A percentile compares a stretch with the other conserved stretches of the same genome.
These are phyloP conservation scores for Akanthomyces dipterigenus DNA, from an alignment of 2,329 filamentous ascomycete genomes.

Conservation along the genomic window DNA sequence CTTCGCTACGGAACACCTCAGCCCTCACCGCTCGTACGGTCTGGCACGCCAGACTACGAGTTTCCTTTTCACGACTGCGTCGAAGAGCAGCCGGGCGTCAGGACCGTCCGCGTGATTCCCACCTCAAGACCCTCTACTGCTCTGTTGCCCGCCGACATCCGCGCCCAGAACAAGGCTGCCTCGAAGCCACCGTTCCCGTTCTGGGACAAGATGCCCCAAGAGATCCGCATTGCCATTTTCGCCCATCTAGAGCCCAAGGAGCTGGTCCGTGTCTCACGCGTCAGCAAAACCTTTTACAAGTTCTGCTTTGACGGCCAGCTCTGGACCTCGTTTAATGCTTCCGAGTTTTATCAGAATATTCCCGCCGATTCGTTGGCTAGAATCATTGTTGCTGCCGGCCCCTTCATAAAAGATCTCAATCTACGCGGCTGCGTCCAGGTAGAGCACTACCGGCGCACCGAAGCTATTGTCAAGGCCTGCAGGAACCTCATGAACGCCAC, in stretches of 20 bases:
- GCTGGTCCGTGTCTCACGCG: constrained; percentile 68
- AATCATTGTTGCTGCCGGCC: constrained; percentile 77
- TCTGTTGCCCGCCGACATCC: constrained; percentile 56
- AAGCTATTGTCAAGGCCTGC: constrained; percentile 76
- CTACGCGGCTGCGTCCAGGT: constrained; percentile 87
- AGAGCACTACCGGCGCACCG: constrained; percentile 68
- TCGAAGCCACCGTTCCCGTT: constrained; percentile 50
- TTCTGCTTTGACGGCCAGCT: constrained; percentile 93
- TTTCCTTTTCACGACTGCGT: constrained; percentile 32
- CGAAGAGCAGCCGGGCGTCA: constrained; percentile 45
- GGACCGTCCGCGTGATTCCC: constrained; percentile 42
- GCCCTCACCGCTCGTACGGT: constrained; percentile 35
- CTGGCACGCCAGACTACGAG: constrained; percentile 34
- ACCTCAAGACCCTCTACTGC: constrained; percentile 40
- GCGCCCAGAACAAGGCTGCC: constrained; percentile 16
- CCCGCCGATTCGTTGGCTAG: constrained; percentile 75
- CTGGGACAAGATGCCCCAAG: constrained; percentile 75
- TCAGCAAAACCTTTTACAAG: constrained; percentile 70
- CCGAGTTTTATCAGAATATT: constrained; percentile 82
- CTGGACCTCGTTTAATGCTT: constrained; percentile 78
- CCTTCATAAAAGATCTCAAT: constrained; percentile 87
- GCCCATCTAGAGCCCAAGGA: constrained; percentile 72
- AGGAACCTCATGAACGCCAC: constrained; percentile 82
- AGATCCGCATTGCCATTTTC: constrained; percentile 74
- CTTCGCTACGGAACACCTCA: constrained; percentile 28